Base-by-base conservation (phyloP, 352 stramenopile genomes). In the Phytophthora tubulina region DNA sequence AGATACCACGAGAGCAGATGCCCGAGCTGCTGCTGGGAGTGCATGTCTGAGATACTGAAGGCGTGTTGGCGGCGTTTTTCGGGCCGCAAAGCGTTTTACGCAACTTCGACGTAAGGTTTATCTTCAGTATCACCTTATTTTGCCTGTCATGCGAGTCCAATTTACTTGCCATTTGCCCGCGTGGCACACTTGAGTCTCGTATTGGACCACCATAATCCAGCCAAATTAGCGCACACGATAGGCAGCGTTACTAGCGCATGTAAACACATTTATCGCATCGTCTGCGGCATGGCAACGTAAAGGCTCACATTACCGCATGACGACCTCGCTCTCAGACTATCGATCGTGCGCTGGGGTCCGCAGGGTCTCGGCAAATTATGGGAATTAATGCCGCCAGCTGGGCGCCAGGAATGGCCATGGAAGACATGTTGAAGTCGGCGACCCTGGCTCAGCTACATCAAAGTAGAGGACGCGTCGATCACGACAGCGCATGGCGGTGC, bases 121-220 rank as follows among this genome's bases (percentile, higher is more conserved):
- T 11, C 6, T 13, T 3, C 38, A 21, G 14, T 50, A 8, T 61
- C 13, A 61, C 6, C 27, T n/a, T 4, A 1, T 50, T 61, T 61
- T 61, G 38, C 11, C 10, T n/a, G 14, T 6, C 38, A 50, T n/a
- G 30, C 50, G 6, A 21, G 11, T 39, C 21, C 49, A 50, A 4
- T 50, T 61, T 61, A 50, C 6, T 5, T 31, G 21, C 17, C 9
- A 39, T 36, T 41, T 39, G 8, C 21, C 3, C 8, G 27, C 2
- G 3, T 31, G 0, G 6, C 2, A 39, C 4, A 50, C 53, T 61
- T n/a, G 53, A 5, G 11, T 39, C 8, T 50, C 15, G 38, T 61
- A 61, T 41, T 27, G 53, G 38, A 61, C 53, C 53, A 61, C 53
- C 53, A 61, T 21, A 61, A 61, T 61, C 10, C 11, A 61, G 17